These are phyloP conservation scores for Vigna angularis DNA, from an alignment of 306 rosid genomes.

Conservation along the genomic window DNA sequence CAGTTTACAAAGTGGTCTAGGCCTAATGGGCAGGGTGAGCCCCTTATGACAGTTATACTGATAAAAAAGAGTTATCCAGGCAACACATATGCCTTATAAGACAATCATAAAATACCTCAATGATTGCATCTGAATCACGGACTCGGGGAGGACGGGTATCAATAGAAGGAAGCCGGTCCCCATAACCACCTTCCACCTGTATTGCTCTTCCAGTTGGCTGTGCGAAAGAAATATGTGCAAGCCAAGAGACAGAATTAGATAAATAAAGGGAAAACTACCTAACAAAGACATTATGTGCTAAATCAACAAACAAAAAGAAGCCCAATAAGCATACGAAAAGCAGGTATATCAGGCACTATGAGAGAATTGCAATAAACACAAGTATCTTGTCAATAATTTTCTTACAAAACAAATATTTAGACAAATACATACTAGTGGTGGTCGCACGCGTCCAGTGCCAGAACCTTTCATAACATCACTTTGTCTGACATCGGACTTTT, in stretches of 20 bases:
- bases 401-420: not conserved
- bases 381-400: not conserved
- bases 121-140: conserved; percentile 98
- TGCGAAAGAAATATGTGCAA: conserved; percentile 36
- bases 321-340: conserved; percentile 13
- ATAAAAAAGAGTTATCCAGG: conserved; percentile 29
- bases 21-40: no score
- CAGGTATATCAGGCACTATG: conserved; percentile 8
- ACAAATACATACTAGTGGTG: conserved; percentile 72
- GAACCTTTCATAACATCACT: conserved; percentile 69
- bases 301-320: conserved; percentile 40
- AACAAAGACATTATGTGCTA: conserved; percentile 25
- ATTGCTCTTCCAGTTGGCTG: conserved; percentile 99
- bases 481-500: conserved; percentile 67
- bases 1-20: no score
- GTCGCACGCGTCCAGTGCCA: conserved; percentile 65
- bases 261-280: conserved; percentile 24
- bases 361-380: not conserved
- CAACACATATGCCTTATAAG: conserved; percentile 5
- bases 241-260: conserved; percentile 23
- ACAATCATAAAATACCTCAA: conserved; percentile 75
- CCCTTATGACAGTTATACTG: not conserved
- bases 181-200: conserved; percentile 98
- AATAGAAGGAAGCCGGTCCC: conserved; percentile 96
- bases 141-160: conserved; percentile 94